phyloP scores from a whole-genome alignment of 352 stramenopile genomes.

The Globisporangium spinosum region DNA sequence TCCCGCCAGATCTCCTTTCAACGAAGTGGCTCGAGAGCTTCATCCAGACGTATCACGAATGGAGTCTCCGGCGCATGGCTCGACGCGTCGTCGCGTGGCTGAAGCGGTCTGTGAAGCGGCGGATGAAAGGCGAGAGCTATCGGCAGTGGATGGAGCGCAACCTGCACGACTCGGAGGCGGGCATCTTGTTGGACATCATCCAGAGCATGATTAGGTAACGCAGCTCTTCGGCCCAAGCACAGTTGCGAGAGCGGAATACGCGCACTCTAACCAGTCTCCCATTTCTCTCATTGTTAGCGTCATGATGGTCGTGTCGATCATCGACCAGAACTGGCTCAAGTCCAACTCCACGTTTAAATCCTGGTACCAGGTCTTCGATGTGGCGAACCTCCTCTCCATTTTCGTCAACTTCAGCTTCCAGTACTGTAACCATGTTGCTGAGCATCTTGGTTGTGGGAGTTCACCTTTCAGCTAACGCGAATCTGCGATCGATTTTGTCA shows the following conservation, averaged over 20 bases:
- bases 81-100: slow-evolving; percentile 7
- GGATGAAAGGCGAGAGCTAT: slow-evolving; percentile 59
- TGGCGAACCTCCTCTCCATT: slow-evolving; percentile 48
- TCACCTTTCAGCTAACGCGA: not conserved
- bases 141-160: slow-evolving; percentile 74
- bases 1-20: not conserved
- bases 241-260: not conserved
- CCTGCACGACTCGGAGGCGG: slow-evolving; percentile 60
- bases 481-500: slow-evolving; percentile 14
- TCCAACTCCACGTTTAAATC: slow-evolving; percentile 30
- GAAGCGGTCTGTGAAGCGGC: slow-evolving; percentile 43
- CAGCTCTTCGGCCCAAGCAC: not conserved
- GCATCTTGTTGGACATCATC: slow-evolving; percentile 47
- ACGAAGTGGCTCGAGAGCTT: slow-evolving; percentile 11
- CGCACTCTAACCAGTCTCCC: not conserved
- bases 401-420: slow-evolving; percentile 38
- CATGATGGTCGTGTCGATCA: slow-evolving; percentile 54
- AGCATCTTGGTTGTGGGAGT: not conserved
- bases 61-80: slow-evolving; percentile 13
- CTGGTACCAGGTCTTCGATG: slow-evolving; percentile 40
- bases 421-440: slow-evolving; percentile 18
- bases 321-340: slow-evolving; percentile 58
- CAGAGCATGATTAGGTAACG: slow-evolving; percentile 46
- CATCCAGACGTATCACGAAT: slow-evolving; percentile 16
- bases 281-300: slow-evolving; percentile 21